These are phyloP conservation scores for Lachnellula cervina DNA, from an alignment of 2,329 filamentous ascomycete genomes.

Conservation along the genomic window DNA sequence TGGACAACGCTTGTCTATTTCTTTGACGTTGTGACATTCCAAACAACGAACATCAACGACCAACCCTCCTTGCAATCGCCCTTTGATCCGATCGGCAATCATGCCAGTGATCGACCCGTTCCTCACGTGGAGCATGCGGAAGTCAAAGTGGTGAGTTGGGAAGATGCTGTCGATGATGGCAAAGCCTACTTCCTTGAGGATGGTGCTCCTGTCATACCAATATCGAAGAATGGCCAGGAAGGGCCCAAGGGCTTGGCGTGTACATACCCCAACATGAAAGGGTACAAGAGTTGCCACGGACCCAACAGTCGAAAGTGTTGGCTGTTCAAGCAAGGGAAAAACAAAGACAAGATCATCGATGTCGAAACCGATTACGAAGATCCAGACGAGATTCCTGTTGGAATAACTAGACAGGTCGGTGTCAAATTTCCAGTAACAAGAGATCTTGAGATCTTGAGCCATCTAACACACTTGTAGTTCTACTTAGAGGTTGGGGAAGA, in stretches of 20 bases:
- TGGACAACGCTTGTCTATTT: neutral
- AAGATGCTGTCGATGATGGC: too few relatives aligned
- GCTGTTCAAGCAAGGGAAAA: neutral
- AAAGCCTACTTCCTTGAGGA: neutral
- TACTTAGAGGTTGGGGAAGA: neutral
- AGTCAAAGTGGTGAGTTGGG: too few relatives aligned
- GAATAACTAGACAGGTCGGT: too few relatives aligned
- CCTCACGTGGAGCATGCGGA: too few relatives aligned
- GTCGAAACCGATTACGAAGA: neutral
- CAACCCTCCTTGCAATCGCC: neutral
- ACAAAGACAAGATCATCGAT: neutral
- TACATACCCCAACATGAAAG: neutral
- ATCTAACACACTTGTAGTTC: conserved; percentile 1
- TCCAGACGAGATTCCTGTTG: too few relatives aligned
- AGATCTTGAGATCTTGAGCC: neutral
- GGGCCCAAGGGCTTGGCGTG: neutral
- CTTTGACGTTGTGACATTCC: neutral
- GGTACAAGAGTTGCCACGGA: neutral
- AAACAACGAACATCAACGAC: neutral
- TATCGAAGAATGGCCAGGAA: neutral
- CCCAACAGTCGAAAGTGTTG: neutral
- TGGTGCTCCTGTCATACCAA: neutral
- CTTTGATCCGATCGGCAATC: neutral
- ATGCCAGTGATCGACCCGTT: neutral
- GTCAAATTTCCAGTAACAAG: too few relatives aligned